Base-by-base conservation (phyloP, 495 filamentous ascomycete species). In the Xylaria acuta region DNA sequence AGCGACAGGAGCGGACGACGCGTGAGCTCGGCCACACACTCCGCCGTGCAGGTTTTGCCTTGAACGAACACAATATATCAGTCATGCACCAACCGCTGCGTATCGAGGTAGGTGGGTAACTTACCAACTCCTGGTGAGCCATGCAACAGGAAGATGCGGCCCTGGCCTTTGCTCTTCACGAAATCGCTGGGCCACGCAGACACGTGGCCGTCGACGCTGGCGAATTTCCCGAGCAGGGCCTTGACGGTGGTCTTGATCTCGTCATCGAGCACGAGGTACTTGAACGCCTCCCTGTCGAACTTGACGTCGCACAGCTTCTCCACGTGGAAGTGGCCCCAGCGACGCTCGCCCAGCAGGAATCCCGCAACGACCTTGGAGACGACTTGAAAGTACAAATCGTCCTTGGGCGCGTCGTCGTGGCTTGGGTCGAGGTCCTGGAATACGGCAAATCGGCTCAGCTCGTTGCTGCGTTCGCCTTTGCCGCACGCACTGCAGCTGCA, bases 1-100 rank as follows among this genome's bases (percentile, higher is more conserved):
- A 84, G 78, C 5, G 77, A 74, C 14, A 84, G 71, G 5, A 84
- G 78, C 0, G 82, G 82, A 0, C 80, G 83, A 5, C 67, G 76
- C 0, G 80, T 81, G 1, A 82, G 77, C 68, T 84, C 81, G 47
- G 82, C 80, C 5, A 82, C 76, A 59, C 81, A 82, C 64, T 85
- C 82, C 3, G 80, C 77, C 32, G 72, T 79, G 58, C 72, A 77
- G 2, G 75, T 77, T 59, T 79, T 78, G 47, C 76, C 69, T 71
- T 32, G 20, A 12, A n/a, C 0, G 9, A 60, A 12, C 32, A 22
- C 20, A 1, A 38, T 60, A 38, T 11, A 34, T 60, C 30, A 60
- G 58, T 60, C 20, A n/a, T 30, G 34, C 11, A 38, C 18, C 8
- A 38, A 1, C 18, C 8, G 7, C 6, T 34, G 25, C 22, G 9